These are phyloP conservation scores for Tolypocladium ophioglossoides DNA, from an alignment of 2,329 filamentous ascomycete species.

Conservation along the genomic window DNA sequence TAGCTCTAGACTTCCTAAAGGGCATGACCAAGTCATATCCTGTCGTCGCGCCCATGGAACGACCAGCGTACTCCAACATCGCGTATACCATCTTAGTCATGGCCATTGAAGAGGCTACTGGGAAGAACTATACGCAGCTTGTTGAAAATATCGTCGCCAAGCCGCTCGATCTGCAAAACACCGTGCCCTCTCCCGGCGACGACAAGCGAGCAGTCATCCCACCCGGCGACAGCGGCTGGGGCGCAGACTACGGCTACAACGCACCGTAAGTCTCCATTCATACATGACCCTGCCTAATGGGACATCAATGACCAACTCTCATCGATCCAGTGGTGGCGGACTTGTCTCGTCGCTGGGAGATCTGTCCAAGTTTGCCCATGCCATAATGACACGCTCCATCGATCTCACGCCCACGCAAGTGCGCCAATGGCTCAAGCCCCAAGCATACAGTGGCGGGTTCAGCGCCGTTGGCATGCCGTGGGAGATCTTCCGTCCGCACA, in stretches of 20 bases:
- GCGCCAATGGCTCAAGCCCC: conserved; percentile 24
- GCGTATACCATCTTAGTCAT: conserved; percentile 26
- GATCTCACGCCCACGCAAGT: conserved; percentile 13
- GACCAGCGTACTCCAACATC: conserved; percentile 29
- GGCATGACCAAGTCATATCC: conserved; percentile 20
- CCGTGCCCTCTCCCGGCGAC: conserved; percentile 18
- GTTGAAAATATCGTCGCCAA: conserved; percentile 10
- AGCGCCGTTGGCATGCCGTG: conserved; percentile 24
- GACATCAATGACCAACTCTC: not conserved
- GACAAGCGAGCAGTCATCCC: conserved; percentile 21
- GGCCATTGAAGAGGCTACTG: conserved; percentile 19
- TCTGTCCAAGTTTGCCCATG: conserved; percentile 16
- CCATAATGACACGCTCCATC: conserved; percentile 16
- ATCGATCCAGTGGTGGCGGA: conserved; percentile 17
- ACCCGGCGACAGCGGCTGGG: conserved; percentile 20
- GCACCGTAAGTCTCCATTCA: conserved; percentile 16
- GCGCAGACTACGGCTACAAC: conserved; percentile 20
- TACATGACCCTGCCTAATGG: too few relatives aligned
- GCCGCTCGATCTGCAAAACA: conserved; percentile 9
- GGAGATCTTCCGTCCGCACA: conserved; percentile 21
- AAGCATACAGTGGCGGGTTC: conserved; percentile 16
- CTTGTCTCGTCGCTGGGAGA: conserved; percentile 23
- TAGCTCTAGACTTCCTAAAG: conserved; percentile 17
- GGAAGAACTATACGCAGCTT: conserved; percentile 16
- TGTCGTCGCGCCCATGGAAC: conserved; percentile 16